A percentile compares a stretch with the other conserved stretches of the same genome.
These are phyloP conservation scores for Prunus mume DNA, from an alignment of 306 rosid species.

Conservation along the genomic window DNA sequence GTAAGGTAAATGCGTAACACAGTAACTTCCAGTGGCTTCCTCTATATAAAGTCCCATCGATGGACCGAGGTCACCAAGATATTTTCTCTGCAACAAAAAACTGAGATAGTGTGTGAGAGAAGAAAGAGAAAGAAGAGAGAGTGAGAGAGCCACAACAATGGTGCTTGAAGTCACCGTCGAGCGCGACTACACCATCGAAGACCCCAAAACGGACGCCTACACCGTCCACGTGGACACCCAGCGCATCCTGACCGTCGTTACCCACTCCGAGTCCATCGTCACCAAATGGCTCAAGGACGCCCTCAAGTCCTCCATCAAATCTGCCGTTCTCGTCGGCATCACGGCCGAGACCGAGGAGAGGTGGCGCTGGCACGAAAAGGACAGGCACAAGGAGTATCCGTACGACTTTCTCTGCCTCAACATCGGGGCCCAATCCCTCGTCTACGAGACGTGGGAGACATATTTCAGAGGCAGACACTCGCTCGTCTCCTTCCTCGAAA, in stretches of 20 bases:
- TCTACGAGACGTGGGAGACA: background rate
- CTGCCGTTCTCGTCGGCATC: slow-evolving; percentile 20
- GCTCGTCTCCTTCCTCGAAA: slow-evolving; percentile 7
- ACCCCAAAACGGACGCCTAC: no score
- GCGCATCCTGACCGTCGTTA: slow-evolving; percentile 28
- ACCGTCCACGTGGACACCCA: background rate
- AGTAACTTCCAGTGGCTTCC: no score
- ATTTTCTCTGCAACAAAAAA: no score
- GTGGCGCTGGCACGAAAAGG: no score
- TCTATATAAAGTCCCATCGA: no score
- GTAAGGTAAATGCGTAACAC: no score
- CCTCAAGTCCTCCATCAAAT: slow-evolving; percentile 4
- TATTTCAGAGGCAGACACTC: background rate
- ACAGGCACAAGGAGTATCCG: background rate
- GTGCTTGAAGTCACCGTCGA: slow-evolving; percentile 8
- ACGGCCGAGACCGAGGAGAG: background rate
- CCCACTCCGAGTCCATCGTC: background rate
- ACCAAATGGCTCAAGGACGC: slow-evolving; percentile 18
- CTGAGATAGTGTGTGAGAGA: no score
- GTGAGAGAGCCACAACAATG: slow-evolving; percentile 1
- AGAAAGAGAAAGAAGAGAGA: no score
- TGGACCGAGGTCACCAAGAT: no score
- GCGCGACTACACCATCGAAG: background rate
- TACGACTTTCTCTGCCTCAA: slow-evolving; percentile 22
- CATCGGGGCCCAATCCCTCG: slow-evolving; percentile 22